Conservation (phyloP, 73 alveolate species). For the Breviolum minutum region DNA sequence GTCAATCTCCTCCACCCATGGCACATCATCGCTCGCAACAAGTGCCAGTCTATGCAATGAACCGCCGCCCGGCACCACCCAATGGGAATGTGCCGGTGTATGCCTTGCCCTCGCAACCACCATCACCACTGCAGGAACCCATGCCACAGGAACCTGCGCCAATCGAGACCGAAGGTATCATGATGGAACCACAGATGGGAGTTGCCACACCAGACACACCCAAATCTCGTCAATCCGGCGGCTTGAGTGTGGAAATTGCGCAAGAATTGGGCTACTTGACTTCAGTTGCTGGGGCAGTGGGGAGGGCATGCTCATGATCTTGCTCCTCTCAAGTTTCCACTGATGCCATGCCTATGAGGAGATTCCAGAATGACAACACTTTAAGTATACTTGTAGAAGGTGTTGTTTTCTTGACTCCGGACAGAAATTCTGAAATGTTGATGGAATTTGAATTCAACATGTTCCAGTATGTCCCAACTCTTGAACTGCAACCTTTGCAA, state of each 20-base stretch:
- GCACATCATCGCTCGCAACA: conserved; percentile 21
- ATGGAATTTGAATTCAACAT: no score
- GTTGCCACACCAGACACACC: background rate
- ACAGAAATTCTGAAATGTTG: no score
- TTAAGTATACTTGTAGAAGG: no score
- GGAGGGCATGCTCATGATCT: no score
- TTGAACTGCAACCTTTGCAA: no score
- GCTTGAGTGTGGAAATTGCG: conserved; percentile 1
- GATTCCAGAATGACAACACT: no score
- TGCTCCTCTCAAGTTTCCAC: no score
- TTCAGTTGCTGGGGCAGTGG: background rate
- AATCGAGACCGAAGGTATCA: background rate
- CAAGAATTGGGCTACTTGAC: conserved; percentile 25
- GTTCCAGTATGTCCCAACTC: no score
- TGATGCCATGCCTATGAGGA: no score
- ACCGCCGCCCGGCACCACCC: conserved; percentile 43
- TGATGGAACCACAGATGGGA: background rate
- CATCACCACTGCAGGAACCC: background rate
- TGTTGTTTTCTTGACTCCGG: no score
- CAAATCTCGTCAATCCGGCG: background rate
- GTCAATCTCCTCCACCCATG: conserved; percentile 1
- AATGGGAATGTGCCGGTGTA: conserved; percentile 42
- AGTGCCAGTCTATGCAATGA: conserved; percentile 52
- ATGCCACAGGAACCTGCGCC: background rate
- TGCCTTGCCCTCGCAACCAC: conserved; percentile 42